phyloP scores from a whole-genome alignment of 2,329 filamentous ascomycete species.

The Cercospora zeae-maydis region DNA sequence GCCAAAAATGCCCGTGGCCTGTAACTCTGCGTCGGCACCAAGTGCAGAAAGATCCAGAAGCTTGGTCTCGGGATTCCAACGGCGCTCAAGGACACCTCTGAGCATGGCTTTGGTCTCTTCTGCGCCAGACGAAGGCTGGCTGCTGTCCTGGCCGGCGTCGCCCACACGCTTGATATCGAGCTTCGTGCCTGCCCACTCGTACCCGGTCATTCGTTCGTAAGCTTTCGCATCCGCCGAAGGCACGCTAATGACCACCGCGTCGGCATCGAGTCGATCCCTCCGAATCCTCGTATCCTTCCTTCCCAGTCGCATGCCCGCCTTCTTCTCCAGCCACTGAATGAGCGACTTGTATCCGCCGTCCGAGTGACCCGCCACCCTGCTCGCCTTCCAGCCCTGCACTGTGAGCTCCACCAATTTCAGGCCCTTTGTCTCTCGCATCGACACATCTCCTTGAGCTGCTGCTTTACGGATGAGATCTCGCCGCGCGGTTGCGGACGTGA shows the following conservation, averaged over 20 bases:
- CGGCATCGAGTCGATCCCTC: conserved; percentile 37
- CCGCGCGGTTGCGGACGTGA: conserved; percentile 27
- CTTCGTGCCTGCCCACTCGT: conserved; percentile 40
- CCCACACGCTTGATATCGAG: conserved; percentile 37
- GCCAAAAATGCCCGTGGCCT: conserved; percentile 71
- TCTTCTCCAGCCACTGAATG: conserved; percentile 42
- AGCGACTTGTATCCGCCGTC: conserved; percentile 39
- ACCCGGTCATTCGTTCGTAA: conserved; percentile 41
- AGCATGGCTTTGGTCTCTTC: conserved; percentile 62
- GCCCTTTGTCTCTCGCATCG: conserved; percentile 25
- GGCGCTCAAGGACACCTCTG: conserved; percentile 64
- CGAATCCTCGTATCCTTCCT: conserved; percentile 38
- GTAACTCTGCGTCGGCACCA: conserved; percentile 66
- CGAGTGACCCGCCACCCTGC: conserved; percentile 35
- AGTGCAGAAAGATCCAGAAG: conserved; percentile 80
- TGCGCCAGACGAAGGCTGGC: conserved; percentile 37
- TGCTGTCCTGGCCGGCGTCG: conserved; percentile 17
- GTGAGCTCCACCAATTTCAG: conserved; percentile 35
- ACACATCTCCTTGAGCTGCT: conserved; percentile 29
- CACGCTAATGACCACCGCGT: conserved; percentile 38
- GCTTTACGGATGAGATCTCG: conserved; percentile 34
- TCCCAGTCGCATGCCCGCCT: conserved; percentile 35
- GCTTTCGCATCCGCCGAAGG: conserved; percentile 35
- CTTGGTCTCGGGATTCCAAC: conserved; percentile 70
- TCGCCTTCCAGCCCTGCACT: conserved; percentile 42